Evolutionary conservation across 208 protist genomes (phyloP).

Genomic region (Phytomonas sp.): DNA sequence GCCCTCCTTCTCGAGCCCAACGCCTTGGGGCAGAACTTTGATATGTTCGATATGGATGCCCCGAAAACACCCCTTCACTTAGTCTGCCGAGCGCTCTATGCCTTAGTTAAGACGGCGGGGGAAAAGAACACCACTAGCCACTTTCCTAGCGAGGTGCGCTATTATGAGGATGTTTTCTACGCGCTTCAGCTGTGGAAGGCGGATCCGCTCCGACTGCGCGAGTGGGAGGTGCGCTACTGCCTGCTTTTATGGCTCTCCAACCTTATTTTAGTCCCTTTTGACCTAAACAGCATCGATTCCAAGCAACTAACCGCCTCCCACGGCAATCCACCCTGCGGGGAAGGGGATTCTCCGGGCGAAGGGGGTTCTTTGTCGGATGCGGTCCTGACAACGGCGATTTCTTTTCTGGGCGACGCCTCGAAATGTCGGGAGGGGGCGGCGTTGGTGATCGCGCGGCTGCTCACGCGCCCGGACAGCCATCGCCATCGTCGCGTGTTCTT

Average conservation of each 20-base stretch:
- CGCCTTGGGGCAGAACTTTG: conserved; percentile 52
- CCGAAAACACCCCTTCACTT: conserved; percentile 59
- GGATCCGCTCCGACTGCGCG: conserved; percentile 31
- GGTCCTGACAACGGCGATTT: conserved; percentile 59
- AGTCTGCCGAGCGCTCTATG: conserved; percentile 84
- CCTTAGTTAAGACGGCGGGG: conserved; percentile 90
- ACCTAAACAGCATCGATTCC: conserved; percentile 88
- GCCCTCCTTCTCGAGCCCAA: conserved; percentile 14
- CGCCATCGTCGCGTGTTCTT: conserved; percentile 62
- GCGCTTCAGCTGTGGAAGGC: conserved; percentile 57
- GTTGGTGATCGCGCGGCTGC: conserved; percentile 80
- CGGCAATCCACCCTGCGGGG: conserved; percentile 10
- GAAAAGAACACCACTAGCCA: conserved; percentile 90
- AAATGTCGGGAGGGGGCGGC: conserved; percentile 89
- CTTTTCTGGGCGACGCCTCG: conserved; percentile 73
- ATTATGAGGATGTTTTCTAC: conserved; percentile 86
- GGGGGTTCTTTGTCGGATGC: conserved; percentile 47
- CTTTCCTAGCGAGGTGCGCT: conserved; percentile 88
- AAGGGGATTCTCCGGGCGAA: background rate
- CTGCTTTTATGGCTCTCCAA: conserved; percentile 96
- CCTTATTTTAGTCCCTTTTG: conserved; percentile 94
- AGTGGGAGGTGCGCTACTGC: conserved; percentile 95
- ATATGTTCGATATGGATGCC: conserved; percentile 75
- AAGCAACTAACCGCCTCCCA: conserved; percentile 4
- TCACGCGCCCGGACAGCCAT: conserved; percentile 85